Base-by-base conservation (phyloP, 257 asterid species). In the Mentha longifolia region DNA sequence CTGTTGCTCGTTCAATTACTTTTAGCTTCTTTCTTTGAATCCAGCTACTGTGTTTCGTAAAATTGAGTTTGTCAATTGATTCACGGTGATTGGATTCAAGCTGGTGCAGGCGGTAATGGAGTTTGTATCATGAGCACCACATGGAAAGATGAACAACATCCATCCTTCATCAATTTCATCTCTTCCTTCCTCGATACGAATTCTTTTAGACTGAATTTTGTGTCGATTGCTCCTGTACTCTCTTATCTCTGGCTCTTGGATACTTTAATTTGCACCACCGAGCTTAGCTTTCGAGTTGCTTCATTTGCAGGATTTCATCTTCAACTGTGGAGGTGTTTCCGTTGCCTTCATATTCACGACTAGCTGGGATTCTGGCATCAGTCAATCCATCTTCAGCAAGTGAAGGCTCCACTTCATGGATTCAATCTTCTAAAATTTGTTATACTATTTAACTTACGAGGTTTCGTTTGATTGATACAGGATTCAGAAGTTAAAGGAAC, bases 281-380 rank as follows among this genome's bases (percentile, higher is more conserved):
- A 39, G 31, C 67, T 67, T 17, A 47, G 47, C 30, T 35, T 61
- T 65, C 52, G 49, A 78, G 73, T 39, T 57, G 65, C 67, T 71
- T 60, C 75, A 45, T 67, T 71, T 78, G 83, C 95, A 92, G 99
- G 99, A 95, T 79, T 89, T 95, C 81, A 95, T 95, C 78, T 92
- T 92, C 46, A 95, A 87, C 79, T 89, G 95, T 70, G 95, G 98
- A 28, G 99, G 97, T 49, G 67, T 87, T 37, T 95, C 99, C 0
- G 79, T 92, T 41, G 99, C 99, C 63, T 92, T 95, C 81, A 50
- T 95, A 65, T 95, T 89, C 79, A 79, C 70, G 37, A 87, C 92
- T 43, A 83, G 70, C 67, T 95, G 97, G 99, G 85, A 81, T 77
- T 78, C 70, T 25, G 77, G 63, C 80, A 50, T 67, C 46, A 55